A percentile compares a stretch with the other conserved stretches of the same genome.
Conservation (phyloP, 2,329 filamentous ascomycete genomes). For the Helotiales sp. region DNA sequence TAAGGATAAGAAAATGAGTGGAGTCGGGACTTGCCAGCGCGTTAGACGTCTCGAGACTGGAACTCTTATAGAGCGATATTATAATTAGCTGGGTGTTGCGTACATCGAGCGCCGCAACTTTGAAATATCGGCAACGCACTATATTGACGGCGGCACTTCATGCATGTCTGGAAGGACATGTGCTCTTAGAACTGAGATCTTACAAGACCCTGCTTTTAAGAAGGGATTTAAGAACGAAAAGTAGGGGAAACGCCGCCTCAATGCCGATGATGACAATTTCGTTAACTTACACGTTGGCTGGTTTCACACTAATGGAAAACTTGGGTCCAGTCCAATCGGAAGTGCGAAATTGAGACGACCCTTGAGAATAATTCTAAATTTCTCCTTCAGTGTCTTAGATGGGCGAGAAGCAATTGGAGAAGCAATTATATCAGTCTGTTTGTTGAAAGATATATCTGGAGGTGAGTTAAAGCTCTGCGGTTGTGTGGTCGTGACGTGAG, state of each 20-base stretch:
- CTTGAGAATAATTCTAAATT: constrained; percentile 89
- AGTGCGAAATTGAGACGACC: constrained; percentile 91
- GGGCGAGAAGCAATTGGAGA: constrained; percentile 97
- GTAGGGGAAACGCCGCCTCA: constrained; percentile 87
- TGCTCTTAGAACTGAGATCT: constrained; percentile 86
- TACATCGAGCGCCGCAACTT: constrained; percentile 96
- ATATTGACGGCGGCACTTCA: constrained; percentile 93
- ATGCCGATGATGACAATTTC: constrained; percentile 98
- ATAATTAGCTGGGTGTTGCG: constrained; percentile 87
- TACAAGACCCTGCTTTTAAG: constrained; percentile 84
- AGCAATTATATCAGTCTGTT: constrained; percentile 93
- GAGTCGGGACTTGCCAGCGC: constrained; percentile 89
- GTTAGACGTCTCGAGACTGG: constrained; percentile 69
- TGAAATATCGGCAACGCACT: constrained; percentile 93
- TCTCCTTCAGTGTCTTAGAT: constrained; percentile 89
- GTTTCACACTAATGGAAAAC: constrained; percentile 93
- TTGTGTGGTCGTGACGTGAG: too few relatives aligned
- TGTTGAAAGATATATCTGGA: constrained; percentile 84
- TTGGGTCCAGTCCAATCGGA: constrained; percentile 89
- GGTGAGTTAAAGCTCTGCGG: constrained; percentile 60
- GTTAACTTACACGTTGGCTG: constrained; percentile 95
- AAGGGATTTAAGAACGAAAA: constrained; percentile 90
- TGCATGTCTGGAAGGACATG: constrained; percentile 95
- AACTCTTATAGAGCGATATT: constrained; percentile 67
- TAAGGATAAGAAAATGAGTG: constrained; percentile 81